A percentile compares a stretch with the other conserved stretches of the same genome.
Conservation (phyloP, 73 alveolate genomes). For the Paraurostyla sp. region DNA sequence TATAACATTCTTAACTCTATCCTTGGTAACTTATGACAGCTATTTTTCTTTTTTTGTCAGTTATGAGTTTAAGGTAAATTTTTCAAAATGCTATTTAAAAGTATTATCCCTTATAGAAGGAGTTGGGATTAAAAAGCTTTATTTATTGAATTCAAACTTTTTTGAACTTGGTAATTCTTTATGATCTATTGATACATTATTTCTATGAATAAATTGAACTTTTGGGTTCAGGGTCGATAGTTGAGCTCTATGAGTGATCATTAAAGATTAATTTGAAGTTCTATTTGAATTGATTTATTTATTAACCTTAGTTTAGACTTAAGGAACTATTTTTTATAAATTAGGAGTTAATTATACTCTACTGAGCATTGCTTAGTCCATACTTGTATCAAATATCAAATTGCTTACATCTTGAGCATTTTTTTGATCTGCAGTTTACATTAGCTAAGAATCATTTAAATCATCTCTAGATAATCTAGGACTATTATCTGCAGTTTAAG, state of each 20-base stretch:
- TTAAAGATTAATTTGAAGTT: too few relatives aligned
- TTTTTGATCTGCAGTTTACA: neutral
- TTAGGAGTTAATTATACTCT: too few relatives aligned
- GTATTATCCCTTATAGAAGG: neutral
- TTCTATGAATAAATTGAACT: constrained; percentile 8
- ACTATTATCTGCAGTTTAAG: neutral
- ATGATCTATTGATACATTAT: neutral
- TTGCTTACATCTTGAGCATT: too few relatives aligned
- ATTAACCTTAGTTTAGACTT: too few relatives aligned
- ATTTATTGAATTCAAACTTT: neutral
- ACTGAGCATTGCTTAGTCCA: too few relatives aligned
- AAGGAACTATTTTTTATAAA: too few relatives aligned
- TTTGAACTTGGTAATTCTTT: neutral
- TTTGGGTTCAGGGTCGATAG: neutral
- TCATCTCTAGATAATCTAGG: neutral
- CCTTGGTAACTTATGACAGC: neutral
- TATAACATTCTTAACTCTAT: constrained; percentile 5
- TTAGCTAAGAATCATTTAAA: neutral
- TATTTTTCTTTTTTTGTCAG: neutral
- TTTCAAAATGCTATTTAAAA: neutral
- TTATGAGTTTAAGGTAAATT: neutral
- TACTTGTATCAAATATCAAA: too few relatives aligned
- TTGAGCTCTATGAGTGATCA: neutral
- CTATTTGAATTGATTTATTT: too few relatives aligned
- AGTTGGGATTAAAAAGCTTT: constrained; percentile 20